These are phyloP conservation scores for Rhizoclosmatium sp. DNA, from an alignment of 192 early-diverging fungal species.

Conservation along the genomic window DNA sequence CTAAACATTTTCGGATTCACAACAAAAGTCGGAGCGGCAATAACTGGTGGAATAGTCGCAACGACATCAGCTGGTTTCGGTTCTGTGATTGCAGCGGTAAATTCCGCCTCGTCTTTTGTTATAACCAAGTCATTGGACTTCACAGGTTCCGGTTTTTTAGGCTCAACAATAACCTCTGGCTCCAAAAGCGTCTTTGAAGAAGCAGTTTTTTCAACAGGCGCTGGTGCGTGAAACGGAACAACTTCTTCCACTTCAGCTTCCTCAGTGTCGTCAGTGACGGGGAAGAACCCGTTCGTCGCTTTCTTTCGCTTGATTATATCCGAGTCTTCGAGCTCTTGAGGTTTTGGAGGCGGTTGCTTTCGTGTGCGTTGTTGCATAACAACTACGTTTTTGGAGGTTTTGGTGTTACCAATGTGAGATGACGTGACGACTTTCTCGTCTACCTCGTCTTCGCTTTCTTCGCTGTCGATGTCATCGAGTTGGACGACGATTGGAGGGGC, in stretches of 20 bases:
- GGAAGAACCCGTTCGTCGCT: constrained; percentile 4
- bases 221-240: constrained; percentile 16
- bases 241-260: constrained; percentile 26
- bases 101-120: constrained; percentile 21
- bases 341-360: neutral
- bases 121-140: constrained; percentile 18
- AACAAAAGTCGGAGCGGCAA: constrained; percentile 10
- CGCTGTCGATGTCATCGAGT: constrained; percentile 28
- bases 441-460: constrained; percentile 30
- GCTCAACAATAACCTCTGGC: neutral
- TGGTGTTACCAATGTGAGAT: neutral
- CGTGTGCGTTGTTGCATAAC: neutral
- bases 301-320: neutral
- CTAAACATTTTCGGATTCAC: constrained; percentile 42
- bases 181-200: no score
- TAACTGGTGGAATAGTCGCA: constrained; percentile 2
- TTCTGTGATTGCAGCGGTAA: neutral
- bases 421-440: neutral
- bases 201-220: neutral
- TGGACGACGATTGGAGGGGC: constrained; percentile 7
- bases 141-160: neutral
- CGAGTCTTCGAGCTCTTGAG: neutral
- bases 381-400: neutral
- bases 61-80: constrained; percentile 9
- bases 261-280: neutral